These are phyloP conservation scores for Aspergillus pseudonomiae DNA, from an alignment of 2,329 filamentous ascomycete genomes.

Conservation along the genomic window DNA sequence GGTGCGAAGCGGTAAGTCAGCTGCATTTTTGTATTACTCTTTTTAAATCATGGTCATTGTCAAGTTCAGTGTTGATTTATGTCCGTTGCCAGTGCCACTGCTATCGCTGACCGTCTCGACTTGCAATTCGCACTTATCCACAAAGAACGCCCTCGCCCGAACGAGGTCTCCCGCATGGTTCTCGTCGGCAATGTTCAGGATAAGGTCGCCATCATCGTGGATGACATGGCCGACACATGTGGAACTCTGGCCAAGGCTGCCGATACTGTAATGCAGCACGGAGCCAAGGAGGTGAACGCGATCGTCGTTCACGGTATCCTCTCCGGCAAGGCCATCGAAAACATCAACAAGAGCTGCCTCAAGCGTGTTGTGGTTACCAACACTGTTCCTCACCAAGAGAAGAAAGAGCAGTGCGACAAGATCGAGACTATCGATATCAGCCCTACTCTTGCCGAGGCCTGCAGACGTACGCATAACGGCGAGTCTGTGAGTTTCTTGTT, in stretches of 20 bases:
- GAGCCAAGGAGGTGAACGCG: slow-evolving; percentile 84
- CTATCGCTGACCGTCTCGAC: slow-evolving; percentile 88
- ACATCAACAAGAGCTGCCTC: slow-evolving; percentile 75
- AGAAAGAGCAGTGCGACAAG: slow-evolving; percentile 75
- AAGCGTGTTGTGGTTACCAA: slow-evolving; percentile 86
- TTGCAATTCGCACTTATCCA: slow-evolving; percentile 92
- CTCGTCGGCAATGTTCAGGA: slow-evolving; percentile 92
- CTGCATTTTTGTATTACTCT: not conserved
- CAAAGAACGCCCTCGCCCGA: slow-evolving; percentile 90
- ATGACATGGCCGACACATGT: slow-evolving; percentile 97
- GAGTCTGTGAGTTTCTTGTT: slow-evolving; percentile 57
- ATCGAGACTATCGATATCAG: slow-evolving; percentile 91
- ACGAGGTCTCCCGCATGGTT: slow-evolving; percentile 90
- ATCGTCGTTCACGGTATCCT: slow-evolving; percentile 95
- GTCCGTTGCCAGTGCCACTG: slow-evolving; percentile 67
- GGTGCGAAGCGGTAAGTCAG: slow-evolving; percentile 76
- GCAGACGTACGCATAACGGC: slow-evolving; percentile 54
- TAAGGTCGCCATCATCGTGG: slow-evolving; percentile 92
- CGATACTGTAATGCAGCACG: slow-evolving; percentile 82
- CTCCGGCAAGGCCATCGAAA: slow-evolving; percentile 84
- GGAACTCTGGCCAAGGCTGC: slow-evolving; percentile 88
- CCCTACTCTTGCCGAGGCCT: slow-evolving; percentile 64
- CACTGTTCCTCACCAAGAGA: slow-evolving; percentile 79
- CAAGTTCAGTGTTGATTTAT: slow-evolving; percentile 2
- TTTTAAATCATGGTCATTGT: not conserved